Evolutionary conservation across 2,329 filamentous ascomycete species (phyloP), one percentile per base, ranked within the genome.

Genomic region (Dactylellina haptotyla): DNA sequence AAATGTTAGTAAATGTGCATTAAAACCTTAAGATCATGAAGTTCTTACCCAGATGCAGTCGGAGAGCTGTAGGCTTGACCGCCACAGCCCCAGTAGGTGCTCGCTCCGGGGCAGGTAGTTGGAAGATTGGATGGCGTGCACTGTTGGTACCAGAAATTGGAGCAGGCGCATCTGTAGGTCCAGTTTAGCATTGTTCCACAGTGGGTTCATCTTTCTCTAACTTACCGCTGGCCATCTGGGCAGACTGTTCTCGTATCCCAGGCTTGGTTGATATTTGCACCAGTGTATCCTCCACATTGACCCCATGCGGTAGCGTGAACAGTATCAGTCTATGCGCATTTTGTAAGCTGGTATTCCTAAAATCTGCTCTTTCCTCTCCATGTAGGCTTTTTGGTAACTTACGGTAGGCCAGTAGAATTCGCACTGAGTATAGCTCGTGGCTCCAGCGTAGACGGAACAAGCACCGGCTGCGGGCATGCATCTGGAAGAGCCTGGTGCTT

Each of bases 331-430:
- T 54, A n/a, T n/a, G n/a, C n/a, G n/a, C n/a, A n/a, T n/a, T n/a
- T n/a, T n/a, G n/a, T n/a, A n/a, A n/a, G n/a, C n/a, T 50, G 3
- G 16, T 16, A 37, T 8, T 39, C 8, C 12, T 20, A 39, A 9
- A 20, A 20, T 5, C 5, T 2, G 28, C 20, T 16, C n/a, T 32
- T 26, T 28, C 1, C 6, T 20, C 12, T 10, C 4, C 4, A 14
- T 26, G 23, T 12, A 20, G n/a, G n/a, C n/a, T n/a, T n/a, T 54
- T 54, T 2, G 2, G n/a, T 2, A 18, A 54, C 28, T 54, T 54
- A 54, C 50, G 2, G 56, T 59, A n/a, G 56, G 43, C 56, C 56
- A 59, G 56, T 46, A 59, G 41, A 59, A 59, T 46, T 46, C 16
- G 43, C 56, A 59, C 23, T 59, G 39, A 4, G 56, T 37, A n/a